Evolutionary conservation across 768 basidiomycete genomes (phyloP), one percentile per base, ranked within the genome.

Genomic region (Phlebiopsis gigantea): DNA sequence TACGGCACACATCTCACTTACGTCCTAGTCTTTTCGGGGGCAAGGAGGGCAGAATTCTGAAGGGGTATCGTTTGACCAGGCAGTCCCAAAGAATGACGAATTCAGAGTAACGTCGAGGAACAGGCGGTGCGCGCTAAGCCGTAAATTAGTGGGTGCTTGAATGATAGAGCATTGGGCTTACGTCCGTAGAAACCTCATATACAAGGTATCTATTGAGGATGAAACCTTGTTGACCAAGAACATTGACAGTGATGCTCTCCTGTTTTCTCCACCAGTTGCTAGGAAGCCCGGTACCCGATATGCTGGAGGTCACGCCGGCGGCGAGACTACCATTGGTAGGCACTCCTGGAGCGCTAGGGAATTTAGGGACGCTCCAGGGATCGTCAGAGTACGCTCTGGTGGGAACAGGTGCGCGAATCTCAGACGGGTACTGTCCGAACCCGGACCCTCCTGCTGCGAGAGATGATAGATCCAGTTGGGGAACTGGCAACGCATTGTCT

Each of bases 21-120:
- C 92, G 84, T 70, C 90, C 90, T 60, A 98, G 78, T 46, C 93
- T 82, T 71, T 98, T 98, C 0, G 97, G 97, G 15, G 97, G 97
- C 28, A 98, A 73, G 2, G 82, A 73, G 17, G 91, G 86, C 61
- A 98, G 80, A 24, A 98, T 74, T 46, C 97, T 84, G 80, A 98
- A 98, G 1, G 97, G 95, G 74, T 98, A 98, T 53, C 94, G 82
- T 61, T 86, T 83, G 51, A 82, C 70, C 44, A 99, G 76, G 60
- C 85, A 87, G 61, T 98, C 94, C 83, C 91, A 89, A 25, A 98
- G 75, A 70, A 88, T 94, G 9, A 80, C 80, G 68, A 98, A 99
- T 69, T 99, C 97, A 6, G 90, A 93, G 69, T 98, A 99, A 56
- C 97, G 81, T 53, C 96, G 77, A 26, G 84, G 77, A 21, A 98